phyloP scores from a whole-genome alignment of 1,284 basidiomycete genomes.

The Rhodotorula sp. region DNA sequence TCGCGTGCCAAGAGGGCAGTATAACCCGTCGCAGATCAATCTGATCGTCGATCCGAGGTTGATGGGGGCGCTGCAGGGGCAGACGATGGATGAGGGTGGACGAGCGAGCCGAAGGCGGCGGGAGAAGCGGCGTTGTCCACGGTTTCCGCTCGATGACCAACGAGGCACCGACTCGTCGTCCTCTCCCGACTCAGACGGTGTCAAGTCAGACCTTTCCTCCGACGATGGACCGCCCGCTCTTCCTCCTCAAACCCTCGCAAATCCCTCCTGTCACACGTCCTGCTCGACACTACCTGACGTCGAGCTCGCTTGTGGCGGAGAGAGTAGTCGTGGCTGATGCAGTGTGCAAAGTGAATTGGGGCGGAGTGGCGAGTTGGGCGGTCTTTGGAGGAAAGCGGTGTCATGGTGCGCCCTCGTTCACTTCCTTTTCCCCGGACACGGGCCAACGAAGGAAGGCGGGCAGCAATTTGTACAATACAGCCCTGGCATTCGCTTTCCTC shows the following conservation, averaged over 20 bases:
- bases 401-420: neutral
- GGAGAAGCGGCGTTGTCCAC: neutral
- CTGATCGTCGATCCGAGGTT: slow-evolving; percentile 15
- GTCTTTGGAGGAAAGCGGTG: slow-evolving; percentile 3
- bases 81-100: neutral
- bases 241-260: neutral
- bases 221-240: neutral
- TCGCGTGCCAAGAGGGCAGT: neutral
- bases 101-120: neutral
- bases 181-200: neutral
- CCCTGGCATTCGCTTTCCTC: slow-evolving; percentile 15
- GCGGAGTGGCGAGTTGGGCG: neutral
- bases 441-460: no score
- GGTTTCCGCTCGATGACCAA: neutral
- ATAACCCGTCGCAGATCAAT: neutral
- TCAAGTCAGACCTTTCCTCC: neutral
- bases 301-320: neutral
- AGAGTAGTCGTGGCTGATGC: neutral
- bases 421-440: no score
- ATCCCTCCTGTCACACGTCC: slow-evolving; percentile 4
- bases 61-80: neutral
- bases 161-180: neutral
- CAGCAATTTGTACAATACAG: slow-evolving; percentile 22
- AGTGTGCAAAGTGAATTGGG: neutral
- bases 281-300: neutral